Evolutionary conservation across 2,329 filamentous ascomycete species (phyloP), one percentile per base, ranked within the genome.

Genomic region (Phaeoacremonium minimum): DNA sequence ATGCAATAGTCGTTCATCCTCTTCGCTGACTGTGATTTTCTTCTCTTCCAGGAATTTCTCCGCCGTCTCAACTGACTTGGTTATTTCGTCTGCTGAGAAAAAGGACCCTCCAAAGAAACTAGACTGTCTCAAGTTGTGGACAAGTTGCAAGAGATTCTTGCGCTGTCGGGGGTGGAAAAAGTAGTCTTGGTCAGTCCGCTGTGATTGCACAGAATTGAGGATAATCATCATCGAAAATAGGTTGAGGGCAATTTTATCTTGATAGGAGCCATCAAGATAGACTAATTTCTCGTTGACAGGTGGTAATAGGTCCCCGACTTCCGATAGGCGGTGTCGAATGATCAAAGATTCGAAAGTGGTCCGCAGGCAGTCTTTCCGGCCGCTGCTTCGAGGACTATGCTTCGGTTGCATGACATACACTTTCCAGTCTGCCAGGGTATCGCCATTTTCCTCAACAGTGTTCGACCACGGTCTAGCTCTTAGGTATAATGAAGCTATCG

Each of bases 101-200:
- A 89, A 90, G 0, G 83, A 83, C 61, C 87, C 90, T 9, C 78
- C 80, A 57, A 91, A 94, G 52, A 95, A 95, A 33, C 85, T 87
- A 6, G 87, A 83, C 52, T 93, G 85, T 14, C 87, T 78, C 30
- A 95, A 59, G 51, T 96, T 95, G 37, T 73, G 74, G 5, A 95
- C 83, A 3, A 95, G 66, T 36, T 77, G 69, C 17, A 81, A 63
- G 11, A 95, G 65, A 28, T 73, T 71, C 43, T 80, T 83, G 18
- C 75, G 66, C 48, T 90, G 90, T 11, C 74, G 79, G 1, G 77
- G 75, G 49, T 95, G 85, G 49, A 96, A 96, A 45, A 97, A 83
- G 53, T 95, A 96, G 55, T 96, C 90, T 37, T 77, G 69, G 49
- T 91, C 91, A 0, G 75, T 80, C 9, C 90, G 72, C 52, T 96